Conservation (phyloP, 768 basidiomycete species). For the Tremella fuciformis region DNA sequence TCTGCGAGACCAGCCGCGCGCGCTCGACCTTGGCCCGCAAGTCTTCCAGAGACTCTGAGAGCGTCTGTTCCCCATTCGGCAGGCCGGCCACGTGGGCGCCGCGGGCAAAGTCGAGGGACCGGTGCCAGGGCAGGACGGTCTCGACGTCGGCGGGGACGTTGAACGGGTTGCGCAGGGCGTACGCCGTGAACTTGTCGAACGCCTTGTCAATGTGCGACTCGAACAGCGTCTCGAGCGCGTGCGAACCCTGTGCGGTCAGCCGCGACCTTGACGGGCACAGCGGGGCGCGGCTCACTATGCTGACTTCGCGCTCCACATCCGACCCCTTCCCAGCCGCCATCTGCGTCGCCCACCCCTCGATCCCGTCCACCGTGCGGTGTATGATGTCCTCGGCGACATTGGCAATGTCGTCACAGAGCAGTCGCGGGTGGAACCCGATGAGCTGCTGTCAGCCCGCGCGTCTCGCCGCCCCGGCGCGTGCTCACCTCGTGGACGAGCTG, state of each 20-base stretch:
- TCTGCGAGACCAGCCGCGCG: slow-evolving; percentile 59
- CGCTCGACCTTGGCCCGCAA: slow-evolving; percentile 66
- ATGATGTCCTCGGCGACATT: slow-evolving; percentile 78
- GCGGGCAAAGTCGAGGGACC: slow-evolving; percentile 64
- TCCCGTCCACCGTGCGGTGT: slow-evolving; percentile 70
- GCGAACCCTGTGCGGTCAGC: slow-evolving; percentile 73
- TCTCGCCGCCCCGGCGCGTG: background rate
- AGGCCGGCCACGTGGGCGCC: slow-evolving; percentile 52
- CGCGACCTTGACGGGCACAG: slow-evolving; percentile 24
- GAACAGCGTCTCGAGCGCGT: slow-evolving; percentile 81
- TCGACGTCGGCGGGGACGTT: slow-evolving; percentile 56
- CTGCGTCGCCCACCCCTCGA: slow-evolving; percentile 58
- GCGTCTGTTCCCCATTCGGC: slow-evolving; percentile 55
- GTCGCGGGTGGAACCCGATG: slow-evolving; percentile 78
- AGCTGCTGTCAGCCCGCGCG: slow-evolving; percentile 56
- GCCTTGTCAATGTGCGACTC: slow-evolving; percentile 85
- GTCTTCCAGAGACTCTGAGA: slow-evolving; percentile 67
- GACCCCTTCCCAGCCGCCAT: slow-evolving; percentile 14
- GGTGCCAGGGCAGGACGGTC: slow-evolving; percentile 57
- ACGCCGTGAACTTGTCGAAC: slow-evolving; percentile 86
- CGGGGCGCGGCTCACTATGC: slow-evolving; percentile 21
- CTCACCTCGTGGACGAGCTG: slow-evolving; percentile 44
- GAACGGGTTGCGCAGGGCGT: slow-evolving; percentile 85
- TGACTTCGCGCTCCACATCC: slow-evolving; percentile 48
- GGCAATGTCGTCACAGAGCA: slow-evolving; percentile 80